Evolutionary conservation across 2,329 filamentous ascomycete species (phyloP).

Genomic region (Venturia oleaginea): DNA sequence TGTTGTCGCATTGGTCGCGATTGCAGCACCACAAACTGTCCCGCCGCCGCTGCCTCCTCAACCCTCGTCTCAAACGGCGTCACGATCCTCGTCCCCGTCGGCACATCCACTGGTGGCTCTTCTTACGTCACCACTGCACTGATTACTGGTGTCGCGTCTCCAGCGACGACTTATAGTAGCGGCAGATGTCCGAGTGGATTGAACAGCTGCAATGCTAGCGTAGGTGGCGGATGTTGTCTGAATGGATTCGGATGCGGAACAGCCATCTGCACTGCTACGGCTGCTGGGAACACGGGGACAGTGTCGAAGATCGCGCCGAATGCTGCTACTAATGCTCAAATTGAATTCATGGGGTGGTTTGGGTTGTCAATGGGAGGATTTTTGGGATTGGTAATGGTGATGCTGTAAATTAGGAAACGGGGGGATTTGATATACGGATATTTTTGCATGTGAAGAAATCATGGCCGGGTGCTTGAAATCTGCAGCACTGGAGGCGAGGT

Average conservation of each 20-base stretch:
- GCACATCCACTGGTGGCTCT: constrained; percentile 32
- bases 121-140: constrained; percentile 11
- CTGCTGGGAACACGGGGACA: constrained; percentile 43
- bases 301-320: constrained; percentile 24
- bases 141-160: constrained; percentile 17
- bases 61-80: constrained; percentile 58
- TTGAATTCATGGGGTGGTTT: background rate
- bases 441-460: background rate
- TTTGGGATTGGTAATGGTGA: background rate
- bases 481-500: too few relatives aligned
- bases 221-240: constrained; percentile 76
- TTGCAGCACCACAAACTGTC: constrained; percentile 74
- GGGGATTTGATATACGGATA: background rate
- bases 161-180: constrained; percentile 27
- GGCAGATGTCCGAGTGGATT: constrained; percentile 64
- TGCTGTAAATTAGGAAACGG: background rate
- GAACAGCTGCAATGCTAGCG: constrained; percentile 59
- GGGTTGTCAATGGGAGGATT: background rate
- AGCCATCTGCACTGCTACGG: constrained; percentile 54
- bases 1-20: constrained; percentile 85
- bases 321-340: background rate
- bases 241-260: constrained; percentile 64
- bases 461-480: too few relatives aligned
- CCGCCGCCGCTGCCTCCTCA: constrained; percentile 46
- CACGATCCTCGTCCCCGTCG: constrained; percentile 56